phyloP scores from a whole-genome alignment of 2,329 filamentous ascomycete species.

The Fusarium pseudocircinatum region DNA sequence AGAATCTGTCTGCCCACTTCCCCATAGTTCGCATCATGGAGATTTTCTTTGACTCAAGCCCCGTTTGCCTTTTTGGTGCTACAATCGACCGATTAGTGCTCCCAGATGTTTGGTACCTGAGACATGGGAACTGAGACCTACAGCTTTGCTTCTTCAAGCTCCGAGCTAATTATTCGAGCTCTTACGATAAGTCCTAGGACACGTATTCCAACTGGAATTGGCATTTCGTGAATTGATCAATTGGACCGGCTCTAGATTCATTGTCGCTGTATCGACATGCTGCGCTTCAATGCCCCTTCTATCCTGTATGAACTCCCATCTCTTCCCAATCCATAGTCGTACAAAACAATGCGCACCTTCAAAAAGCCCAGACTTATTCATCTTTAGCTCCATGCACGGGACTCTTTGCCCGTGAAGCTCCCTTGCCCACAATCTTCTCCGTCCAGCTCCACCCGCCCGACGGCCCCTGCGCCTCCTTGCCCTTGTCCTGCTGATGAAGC shows the following conservation, averaged over 20 bases:
- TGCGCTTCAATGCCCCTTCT: conserved; percentile 25
- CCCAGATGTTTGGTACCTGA: conserved; percentile 17
- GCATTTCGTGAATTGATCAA: not conserved
- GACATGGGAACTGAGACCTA: conserved; percentile 29
- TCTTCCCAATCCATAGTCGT: conserved; percentile 12
- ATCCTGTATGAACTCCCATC: conserved; percentile 19
- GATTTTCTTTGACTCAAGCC: conserved; percentile 1
- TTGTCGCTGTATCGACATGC: not conserved
- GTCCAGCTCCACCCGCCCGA: conserved; percentile 60
- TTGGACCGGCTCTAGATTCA: not conserved
- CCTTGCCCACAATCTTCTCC: conserved; percentile 63
- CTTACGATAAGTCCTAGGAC: not conserved
- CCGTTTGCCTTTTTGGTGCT: not conserved
- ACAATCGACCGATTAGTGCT: not conserved
- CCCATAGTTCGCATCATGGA: conserved; percentile 9
- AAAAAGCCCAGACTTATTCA: not conserved
- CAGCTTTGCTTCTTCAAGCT: conserved; percentile 23
- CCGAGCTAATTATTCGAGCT: not conserved
- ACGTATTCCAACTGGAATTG: not conserved
- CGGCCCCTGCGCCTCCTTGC: conserved; percentile 36
- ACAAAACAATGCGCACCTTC: not conserved
- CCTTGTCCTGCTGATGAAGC: conserved; percentile 31
- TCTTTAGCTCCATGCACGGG: conserved; percentile 34
- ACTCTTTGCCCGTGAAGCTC: conserved; percentile 45
- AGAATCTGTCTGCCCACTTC: conserved; percentile 15